These are phyloP conservation scores for Populus simonii DNA, from an alignment of 345 rosid species.

Conservation along the genomic window DNA sequence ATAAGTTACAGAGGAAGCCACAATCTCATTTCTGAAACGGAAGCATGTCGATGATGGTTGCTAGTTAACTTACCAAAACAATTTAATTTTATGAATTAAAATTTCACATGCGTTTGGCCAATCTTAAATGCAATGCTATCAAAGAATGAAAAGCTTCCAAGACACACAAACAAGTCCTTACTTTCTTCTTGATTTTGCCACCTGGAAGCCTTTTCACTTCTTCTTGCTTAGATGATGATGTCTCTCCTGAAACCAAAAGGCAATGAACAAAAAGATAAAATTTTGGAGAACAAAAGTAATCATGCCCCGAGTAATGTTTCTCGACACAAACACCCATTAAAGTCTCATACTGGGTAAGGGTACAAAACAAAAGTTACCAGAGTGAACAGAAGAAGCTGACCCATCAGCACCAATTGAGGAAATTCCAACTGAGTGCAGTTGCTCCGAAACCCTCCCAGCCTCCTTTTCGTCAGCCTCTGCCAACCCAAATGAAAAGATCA, in stretches of 20 bases:
- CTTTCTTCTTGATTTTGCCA: constrained; percentile 93
- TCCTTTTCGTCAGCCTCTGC: constrained; percentile 64
- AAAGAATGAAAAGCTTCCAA: not conserved
- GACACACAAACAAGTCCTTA: constrained; percentile 24
- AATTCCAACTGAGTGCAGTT: constrained; percentile 66
- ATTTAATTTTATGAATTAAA: not conserved
- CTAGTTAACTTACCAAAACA: not conserved
- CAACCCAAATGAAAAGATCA: not conserved
- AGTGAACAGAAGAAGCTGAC: constrained; percentile 41
- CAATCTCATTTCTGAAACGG: not conserved
- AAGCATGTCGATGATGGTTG: not conserved
- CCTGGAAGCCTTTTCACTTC: constrained; percentile 94
- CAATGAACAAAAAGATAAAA: not conserved
- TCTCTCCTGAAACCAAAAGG: constrained; percentile 31
- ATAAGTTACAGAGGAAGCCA: not conserved
- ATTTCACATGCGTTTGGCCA: not conserved
- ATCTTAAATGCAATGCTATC: not conserved
- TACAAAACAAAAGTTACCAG: constrained; percentile 16
- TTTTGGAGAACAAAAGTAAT: not conserved
- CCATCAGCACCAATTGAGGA: constrained; percentile 54
- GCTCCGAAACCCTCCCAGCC: constrained; percentile 59
- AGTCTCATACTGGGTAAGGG: not conserved
- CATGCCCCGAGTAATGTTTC: not conserved
- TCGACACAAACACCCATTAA: not conserved
- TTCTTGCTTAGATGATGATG: constrained; percentile 52